Evolutionary conservation across 2,329 filamentous ascomycete species (phyloP).

Genomic region (Aspergillus viridinutans): DNA sequence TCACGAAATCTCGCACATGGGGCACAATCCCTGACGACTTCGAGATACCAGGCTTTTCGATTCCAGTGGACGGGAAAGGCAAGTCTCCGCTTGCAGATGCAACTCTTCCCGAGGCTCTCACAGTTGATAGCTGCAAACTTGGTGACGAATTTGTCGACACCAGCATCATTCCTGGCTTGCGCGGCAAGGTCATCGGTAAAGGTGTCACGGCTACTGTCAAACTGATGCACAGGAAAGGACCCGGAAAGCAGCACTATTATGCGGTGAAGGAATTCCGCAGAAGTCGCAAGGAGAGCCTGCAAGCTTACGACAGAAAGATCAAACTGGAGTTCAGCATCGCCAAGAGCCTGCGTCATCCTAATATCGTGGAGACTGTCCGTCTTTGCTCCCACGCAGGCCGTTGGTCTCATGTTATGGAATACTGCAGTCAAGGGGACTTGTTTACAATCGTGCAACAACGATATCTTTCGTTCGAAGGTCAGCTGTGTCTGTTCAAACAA

Average conservation of each 20-base stretch:
- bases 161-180: slow-evolving; percentile 65
- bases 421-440: slow-evolving; percentile 76
- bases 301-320: slow-evolving; percentile 82
- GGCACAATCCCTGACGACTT: background rate
- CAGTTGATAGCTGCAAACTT: slow-evolving; percentile 65
- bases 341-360: slow-evolving; percentile 79
- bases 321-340: slow-evolving; percentile 87
- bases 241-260: slow-evolving; percentile 54
- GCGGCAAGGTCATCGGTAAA: slow-evolving; percentile 72
- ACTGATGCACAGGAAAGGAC: slow-evolving; percentile 70
- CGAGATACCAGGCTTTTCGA: background rate
- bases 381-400: slow-evolving; percentile 70
- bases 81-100: slow-evolving; percentile 47
- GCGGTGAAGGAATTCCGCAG: slow-evolving; percentile 85
- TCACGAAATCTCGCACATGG: background rate
- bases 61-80: background rate
- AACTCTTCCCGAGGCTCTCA: slow-evolving; percentile 69
- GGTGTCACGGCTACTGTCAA: slow-evolving; percentile 79
- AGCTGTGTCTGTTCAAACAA: slow-evolving; percentile 85
- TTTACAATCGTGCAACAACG: slow-evolving; percentile 69
- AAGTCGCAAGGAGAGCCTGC: slow-evolving; percentile 62
- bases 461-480: slow-evolving; percentile 65
- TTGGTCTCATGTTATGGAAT: slow-evolving; percentile 94
- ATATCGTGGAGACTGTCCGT: slow-evolving; percentile 75
- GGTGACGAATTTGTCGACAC: slow-evolving; percentile 66